Conservation (phyloP, 176 grass and related monocot genomes). For the Bromus sterilis region DNA sequence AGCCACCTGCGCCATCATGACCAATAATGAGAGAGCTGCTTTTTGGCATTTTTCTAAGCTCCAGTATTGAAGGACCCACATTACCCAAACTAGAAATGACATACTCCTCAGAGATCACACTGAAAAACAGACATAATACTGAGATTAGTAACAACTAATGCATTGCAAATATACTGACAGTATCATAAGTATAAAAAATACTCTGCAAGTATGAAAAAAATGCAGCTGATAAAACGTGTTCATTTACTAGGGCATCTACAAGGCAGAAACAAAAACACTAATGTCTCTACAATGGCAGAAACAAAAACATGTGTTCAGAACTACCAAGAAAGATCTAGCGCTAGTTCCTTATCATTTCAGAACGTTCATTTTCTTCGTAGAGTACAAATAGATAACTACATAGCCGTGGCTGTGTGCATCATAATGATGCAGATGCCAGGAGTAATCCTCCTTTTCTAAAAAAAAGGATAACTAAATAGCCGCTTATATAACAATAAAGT, state of each 20-base stretch:
- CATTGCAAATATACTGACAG: neutral
- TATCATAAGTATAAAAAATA: neutral
- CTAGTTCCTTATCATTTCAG: neutral
- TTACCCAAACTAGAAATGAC: constrained; percentile 51
- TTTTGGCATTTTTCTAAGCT: constrained; percentile 69
- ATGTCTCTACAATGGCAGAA: no score
- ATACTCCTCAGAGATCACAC: constrained; percentile 57
- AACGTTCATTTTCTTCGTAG: neutral
- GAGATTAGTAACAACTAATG: neutral
- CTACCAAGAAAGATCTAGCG: neutral
- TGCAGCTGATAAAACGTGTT: constrained; percentile 5
- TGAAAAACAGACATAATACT: constrained; percentile 33
- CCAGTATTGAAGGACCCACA: constrained; percentile 41
- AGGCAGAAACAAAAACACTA: neutral
- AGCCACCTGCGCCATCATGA: constrained; percentile 68
- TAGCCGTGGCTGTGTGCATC: no score
- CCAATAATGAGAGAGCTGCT: constrained; percentile 52
- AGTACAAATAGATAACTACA: neutral
- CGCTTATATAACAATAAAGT: neutral
- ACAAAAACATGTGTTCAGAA: no score
- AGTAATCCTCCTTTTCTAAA: no score
- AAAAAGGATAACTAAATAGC: neutral
- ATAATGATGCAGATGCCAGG: no score
- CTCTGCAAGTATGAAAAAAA: neutral
- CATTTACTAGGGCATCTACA: constrained; percentile 3